phyloP scores from a whole-genome alignment of 345 rosid species.

The Angophora floribunda region DNA sequence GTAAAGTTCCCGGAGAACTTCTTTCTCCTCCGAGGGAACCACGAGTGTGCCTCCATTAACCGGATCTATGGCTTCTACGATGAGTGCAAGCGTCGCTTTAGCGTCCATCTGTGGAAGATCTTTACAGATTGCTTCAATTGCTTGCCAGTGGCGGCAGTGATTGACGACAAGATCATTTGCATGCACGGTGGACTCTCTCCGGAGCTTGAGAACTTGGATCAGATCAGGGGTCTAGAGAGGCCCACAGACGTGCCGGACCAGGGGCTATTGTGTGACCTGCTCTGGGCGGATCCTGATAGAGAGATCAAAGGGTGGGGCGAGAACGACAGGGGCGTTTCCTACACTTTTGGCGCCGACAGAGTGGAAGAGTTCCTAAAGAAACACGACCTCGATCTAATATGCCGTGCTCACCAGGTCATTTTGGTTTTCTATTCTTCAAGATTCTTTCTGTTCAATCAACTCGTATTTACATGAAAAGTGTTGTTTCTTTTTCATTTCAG shows the following conservation, averaged over 20 bases:
- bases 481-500: background rate
- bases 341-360: slow-evolving; percentile 35
- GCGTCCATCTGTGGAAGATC: slow-evolving; percentile 37
- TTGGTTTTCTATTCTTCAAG: background rate
- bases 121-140: slow-evolving; percentile 50
- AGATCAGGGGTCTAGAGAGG: slow-evolving; percentile 25
- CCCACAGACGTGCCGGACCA: slow-evolving; percentile 37
- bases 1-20: slow-evolving; percentile 41
- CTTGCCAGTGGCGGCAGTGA: slow-evolving; percentile 31
- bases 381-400: slow-evolving; percentile 35
- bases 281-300: slow-evolving; percentile 42
- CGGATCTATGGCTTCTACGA: slow-evolving; percentile 47
- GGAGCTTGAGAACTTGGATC: slow-evolving; percentile 24
- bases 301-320: slow-evolving; percentile 38
- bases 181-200: slow-evolving; percentile 44
- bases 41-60: slow-evolving; percentile 46
- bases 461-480: background rate
- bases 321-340: slow-evolving; percentile 46
- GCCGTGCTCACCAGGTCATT: slow-evolving; percentile 44
- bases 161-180: slow-evolving; percentile 32
- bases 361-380: slow-evolving; percentile 36
- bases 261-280: slow-evolving; percentile 39
- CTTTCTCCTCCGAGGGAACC: slow-evolving; percentile 44
- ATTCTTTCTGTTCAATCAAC: background rate
- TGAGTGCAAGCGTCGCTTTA: slow-evolving; percentile 47